Evolutionary conservation across 805 yeast species (phyloP).

Genomic region (Starmerella floricola): DNA sequence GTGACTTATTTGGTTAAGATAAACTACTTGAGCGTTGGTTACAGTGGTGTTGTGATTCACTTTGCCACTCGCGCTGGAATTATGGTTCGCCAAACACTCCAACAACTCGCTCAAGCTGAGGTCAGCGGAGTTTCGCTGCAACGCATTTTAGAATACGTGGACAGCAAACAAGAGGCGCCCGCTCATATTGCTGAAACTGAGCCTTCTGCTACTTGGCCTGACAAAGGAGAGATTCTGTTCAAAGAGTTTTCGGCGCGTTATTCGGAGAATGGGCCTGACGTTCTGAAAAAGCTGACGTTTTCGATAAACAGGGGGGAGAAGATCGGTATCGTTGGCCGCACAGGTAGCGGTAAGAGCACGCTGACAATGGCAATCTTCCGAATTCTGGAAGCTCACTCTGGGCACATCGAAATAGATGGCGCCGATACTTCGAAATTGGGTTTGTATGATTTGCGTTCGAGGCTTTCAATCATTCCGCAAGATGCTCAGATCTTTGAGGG

Average conservation of each 20-base stretch:
- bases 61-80: conserved; percentile 79
- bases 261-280: conserved; percentile 65
- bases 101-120: conserved; percentile 88
- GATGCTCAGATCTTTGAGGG: conserved; percentile 91
- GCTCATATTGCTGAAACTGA: conserved; percentile 49
- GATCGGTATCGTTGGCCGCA: conserved; percentile 90
- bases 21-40: conserved; percentile 63
- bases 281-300: conserved; percentile 54
- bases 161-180: conserved; percentile 73
- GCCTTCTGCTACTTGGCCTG: conserved; percentile 68
- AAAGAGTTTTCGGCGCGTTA: conserved; percentile 67
- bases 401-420: conserved; percentile 59
- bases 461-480: conserved; percentile 79
- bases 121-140: conserved; percentile 87
- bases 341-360: conserved; percentile 92
- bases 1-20: conserved; percentile 49
- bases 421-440: conserved; percentile 60
- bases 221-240: conserved; percentile 53
- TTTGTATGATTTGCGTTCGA: conserved; percentile 60
- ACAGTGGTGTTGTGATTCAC: conserved; percentile 79
- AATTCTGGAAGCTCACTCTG: conserved; percentile 62
- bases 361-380: conserved; percentile 74
- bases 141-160: conserved; percentile 67
- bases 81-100: conserved; percentile 76
- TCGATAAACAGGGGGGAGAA: conserved; percentile 63